Evolutionary conservation across 2,329 filamentous ascomycete genomes (phyloP).

Genomic region (Neobulgaria alba): DNA sequence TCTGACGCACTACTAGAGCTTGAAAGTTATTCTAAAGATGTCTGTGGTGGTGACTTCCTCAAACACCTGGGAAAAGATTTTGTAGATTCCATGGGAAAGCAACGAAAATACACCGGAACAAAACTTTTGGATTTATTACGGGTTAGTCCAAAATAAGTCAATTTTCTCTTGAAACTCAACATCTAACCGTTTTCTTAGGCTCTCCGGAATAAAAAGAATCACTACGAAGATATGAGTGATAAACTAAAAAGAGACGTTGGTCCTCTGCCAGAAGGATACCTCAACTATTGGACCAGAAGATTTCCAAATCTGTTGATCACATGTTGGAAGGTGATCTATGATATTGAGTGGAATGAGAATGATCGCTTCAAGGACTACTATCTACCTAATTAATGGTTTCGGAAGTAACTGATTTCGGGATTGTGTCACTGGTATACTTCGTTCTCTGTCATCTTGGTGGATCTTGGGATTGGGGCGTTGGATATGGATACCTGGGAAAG

Average conservation of each 20-base stretch:
- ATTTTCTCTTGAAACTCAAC: background rate
- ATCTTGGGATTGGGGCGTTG: too few species aligned
- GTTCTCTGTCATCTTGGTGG: too few species aligned
- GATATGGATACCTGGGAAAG: too few species aligned
- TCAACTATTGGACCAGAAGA: constrained; percentile 58
- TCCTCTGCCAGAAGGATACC: constrained; percentile 53
- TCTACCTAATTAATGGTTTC: too few species aligned
- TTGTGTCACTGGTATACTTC: too few species aligned
- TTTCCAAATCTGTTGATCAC: constrained; percentile 60
- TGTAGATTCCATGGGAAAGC: constrained; percentile 82
- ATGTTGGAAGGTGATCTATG: constrained; percentile 53
- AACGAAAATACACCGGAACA: constrained; percentile 85
- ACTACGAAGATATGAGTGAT: constrained; percentile 93
- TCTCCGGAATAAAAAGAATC: constrained; percentile 91
- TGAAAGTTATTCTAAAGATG: constrained; percentile 42
- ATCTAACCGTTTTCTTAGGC: constrained; percentile 35
- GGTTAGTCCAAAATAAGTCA: background rate
- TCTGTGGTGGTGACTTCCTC: constrained; percentile 68
- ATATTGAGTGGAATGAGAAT: constrained; percentile 42
- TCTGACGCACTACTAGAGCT: constrained; percentile 56
- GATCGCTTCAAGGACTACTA: constrained; percentile 65
- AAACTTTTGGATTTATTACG: constrained; percentile 79
- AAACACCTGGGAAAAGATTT: constrained; percentile 69
- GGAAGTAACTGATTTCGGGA: too few species aligned
- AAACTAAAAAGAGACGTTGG: constrained; percentile 62